Evolutionary conservation across 345 rosid species (phyloP).

Genomic region (Salix suchowensis): DNA sequence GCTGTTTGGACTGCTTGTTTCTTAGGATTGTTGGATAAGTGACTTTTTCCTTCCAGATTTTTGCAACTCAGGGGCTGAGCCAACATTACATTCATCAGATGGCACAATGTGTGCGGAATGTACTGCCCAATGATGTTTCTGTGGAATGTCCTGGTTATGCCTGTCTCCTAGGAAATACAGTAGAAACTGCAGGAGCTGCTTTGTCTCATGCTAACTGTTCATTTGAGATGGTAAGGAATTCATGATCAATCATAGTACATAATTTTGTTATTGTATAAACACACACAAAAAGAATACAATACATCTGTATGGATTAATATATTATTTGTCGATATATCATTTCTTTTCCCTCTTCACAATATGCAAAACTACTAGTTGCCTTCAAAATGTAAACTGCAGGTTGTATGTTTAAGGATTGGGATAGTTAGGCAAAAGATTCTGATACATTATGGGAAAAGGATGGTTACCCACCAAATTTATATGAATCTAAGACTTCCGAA

Average conservation of each 20-base stretch:
- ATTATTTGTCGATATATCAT: neutral
- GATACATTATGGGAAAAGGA: neutral
- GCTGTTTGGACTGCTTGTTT: neutral
- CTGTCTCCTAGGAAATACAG: slow-evolving; percentile 80
- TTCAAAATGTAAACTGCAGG: neutral
- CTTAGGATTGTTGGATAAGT: neutral
- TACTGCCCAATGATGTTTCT: slow-evolving; percentile 60
- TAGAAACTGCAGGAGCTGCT: slow-evolving; percentile 79
- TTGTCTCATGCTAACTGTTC: slow-evolving; percentile 74
- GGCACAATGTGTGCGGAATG: slow-evolving; percentile 58
- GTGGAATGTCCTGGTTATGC: slow-evolving; percentile 70
- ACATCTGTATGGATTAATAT: neutral
- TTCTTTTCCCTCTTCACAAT: neutral
- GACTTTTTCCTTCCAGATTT: slow-evolving; percentile 48
- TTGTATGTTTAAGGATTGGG: neutral
- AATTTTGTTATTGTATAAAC: neutral
- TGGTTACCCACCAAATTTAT: neutral
- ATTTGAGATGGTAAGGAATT: slow-evolving; percentile 61
- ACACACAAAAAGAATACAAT: neutral
- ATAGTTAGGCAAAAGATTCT: neutral
- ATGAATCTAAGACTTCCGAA: neutral
- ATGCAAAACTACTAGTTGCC: neutral
- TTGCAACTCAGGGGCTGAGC: slow-evolving; percentile 56
- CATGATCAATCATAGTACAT: neutral
- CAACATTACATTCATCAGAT: slow-evolving; percentile 72